Conservation (phyloP, 164 flowering plant genomes). For the Nymphaea thermarum region DNA sequence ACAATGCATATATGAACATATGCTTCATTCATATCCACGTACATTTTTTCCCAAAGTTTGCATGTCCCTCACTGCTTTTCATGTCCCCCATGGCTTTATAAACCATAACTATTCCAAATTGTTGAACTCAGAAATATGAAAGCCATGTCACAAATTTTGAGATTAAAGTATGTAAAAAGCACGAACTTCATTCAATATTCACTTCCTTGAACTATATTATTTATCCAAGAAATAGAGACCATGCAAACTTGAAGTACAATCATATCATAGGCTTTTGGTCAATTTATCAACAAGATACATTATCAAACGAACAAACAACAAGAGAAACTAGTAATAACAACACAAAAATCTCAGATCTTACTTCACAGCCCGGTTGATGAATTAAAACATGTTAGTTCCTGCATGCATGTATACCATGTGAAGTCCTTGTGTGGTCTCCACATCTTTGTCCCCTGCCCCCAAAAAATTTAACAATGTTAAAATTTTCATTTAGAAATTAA, state of each 20-base stretch:
- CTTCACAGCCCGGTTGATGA: constrained; percentile 84
- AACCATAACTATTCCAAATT: neutral
- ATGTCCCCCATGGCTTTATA: neutral
- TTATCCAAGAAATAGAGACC: neutral
- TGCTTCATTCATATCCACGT: neutral
- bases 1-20: too few species aligned
- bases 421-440: constrained; percentile 64
- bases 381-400: constrained; percentile 87
- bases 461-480: constrained; percentile 2
- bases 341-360: constrained; percentile 7
- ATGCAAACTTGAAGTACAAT: neutral
- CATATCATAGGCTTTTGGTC: neutral
- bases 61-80: neutral
- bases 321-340: too few species aligned
- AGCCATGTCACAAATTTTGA: neutral
- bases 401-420: constrained; percentile 76
- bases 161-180: neutral
- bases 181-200: too few species aligned
- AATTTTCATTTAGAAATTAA: too few species aligned
- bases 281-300: neutral
- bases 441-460: constrained; percentile 65
- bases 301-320: neutral
- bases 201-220: neutral
- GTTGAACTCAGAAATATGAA: neutral
- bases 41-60: neutral